Percentiles rank a stretch among this genome's conserved stretches.
Evolutionary conservation across 2,329 filamentous ascomycete species (phyloP).

Genomic region (Furcasterigmium furcatum): DNA sequence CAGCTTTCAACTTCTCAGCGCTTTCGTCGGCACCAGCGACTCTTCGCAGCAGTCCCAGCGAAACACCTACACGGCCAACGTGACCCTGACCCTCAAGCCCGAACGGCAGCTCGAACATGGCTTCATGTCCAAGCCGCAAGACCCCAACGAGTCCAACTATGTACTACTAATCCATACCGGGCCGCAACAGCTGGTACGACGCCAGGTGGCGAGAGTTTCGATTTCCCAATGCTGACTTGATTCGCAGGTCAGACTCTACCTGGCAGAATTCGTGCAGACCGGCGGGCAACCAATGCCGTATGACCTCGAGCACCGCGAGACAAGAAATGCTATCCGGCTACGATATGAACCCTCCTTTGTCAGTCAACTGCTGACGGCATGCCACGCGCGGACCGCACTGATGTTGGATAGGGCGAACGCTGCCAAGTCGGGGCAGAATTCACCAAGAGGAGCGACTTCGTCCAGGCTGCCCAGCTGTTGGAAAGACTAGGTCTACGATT

Average conservation of each 20-base stretch:
- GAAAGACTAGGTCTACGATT: background rate
- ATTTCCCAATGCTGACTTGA: background rate
- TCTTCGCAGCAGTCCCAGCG: constrained; percentile 1
- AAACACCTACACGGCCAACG: constrained; percentile 1
- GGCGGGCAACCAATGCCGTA: background rate
- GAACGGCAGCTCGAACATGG: background rate
- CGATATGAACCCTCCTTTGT: constrained; percentile 1
- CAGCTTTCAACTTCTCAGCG: background rate
- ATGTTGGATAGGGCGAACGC: background rate
- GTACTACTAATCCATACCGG: constrained; percentile 1
- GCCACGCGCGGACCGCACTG: no score
- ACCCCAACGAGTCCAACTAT: background rate
- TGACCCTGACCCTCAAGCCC: background rate
- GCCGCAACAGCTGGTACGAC: background rate
- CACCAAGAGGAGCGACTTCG: background rate
- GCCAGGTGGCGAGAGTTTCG: background rate
- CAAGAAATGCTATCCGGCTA: background rate
- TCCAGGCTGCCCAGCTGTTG: background rate
- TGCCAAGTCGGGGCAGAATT: constrained; percentile 2
- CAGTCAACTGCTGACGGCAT: background rate
- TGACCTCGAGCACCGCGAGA: background rate
- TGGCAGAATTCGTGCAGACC: background rate
- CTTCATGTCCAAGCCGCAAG: background rate
- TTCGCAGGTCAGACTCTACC: constrained; percentile 1
- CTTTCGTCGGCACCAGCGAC: background rate